Evolutionary conservation across 1,284 basidiomycete species (phyloP).

Genomic region (Kalmanozyma brasiliensis): DNA sequence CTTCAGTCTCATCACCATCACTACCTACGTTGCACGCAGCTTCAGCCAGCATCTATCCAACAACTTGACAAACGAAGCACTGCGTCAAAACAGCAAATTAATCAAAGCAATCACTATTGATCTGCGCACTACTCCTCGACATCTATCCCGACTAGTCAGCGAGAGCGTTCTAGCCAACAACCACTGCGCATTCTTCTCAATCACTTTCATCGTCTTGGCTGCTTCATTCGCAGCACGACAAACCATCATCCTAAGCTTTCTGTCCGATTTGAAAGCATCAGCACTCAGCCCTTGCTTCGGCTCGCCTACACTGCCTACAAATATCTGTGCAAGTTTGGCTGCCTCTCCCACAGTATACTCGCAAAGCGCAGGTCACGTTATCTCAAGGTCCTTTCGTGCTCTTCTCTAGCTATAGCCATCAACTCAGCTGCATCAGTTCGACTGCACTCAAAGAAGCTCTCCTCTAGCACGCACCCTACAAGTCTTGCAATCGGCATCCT

Average conservation of each 20-base stretch:
- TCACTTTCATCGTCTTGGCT: slow-evolving; percentile 3
- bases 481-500: no score
- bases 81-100: neutral
- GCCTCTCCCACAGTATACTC: neutral
- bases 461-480: no score
- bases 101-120: no score
- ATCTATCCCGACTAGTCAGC: no score
- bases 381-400: no score
- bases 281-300: neutral
- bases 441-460: no score
- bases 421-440: no score
- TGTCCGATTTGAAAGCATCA: slow-evolving; percentile 2
- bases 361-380: neutral
- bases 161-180: slow-evolving; percentile 2
- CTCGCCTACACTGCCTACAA: slow-evolving; percentile 38
- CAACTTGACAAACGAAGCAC: neutral
- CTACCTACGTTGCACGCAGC: slow-evolving; percentile 6
- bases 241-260: neutral
- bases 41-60: slow-evolving; percentile 6
- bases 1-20: slow-evolving; percentile 10
- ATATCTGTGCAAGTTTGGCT: slow-evolving; percentile 41
- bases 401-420: no score
- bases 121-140: no score
- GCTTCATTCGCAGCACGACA: slow-evolving; percentile 6
- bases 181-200: no score